Conservation (phyloP, 1,284 basidiomycete genomes). For the Phlebopus sp. region DNA sequence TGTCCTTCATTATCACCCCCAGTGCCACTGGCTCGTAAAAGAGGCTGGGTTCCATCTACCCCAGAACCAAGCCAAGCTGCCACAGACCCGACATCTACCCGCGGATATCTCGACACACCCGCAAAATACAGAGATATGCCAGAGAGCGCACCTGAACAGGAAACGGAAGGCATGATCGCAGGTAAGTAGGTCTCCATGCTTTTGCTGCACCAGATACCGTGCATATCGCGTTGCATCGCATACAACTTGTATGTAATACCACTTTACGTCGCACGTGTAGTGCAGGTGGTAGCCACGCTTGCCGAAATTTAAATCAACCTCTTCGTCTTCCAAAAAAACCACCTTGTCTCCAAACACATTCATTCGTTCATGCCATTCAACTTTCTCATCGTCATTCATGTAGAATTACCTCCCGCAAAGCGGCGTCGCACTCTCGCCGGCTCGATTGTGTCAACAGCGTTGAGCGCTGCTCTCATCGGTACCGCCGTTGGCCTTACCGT, state of each 20-base stretch:
- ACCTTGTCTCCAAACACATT: conserved; percentile 9
- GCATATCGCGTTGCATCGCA: background rate
- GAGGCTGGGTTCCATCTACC: conserved; percentile 66
- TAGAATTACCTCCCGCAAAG: conserved; percentile 57
- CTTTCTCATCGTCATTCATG: conserved; percentile 36
- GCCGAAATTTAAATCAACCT: conserved; percentile 9
- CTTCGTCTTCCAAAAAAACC: conserved; percentile 3
- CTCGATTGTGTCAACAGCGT: conserved; percentile 73
- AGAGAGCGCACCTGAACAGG: conserved; percentile 31
- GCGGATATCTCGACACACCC: conserved; percentile 64
- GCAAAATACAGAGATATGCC: conserved; percentile 58
- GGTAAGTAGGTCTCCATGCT: conserved; percentile 37
- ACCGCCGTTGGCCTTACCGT: conserved; percentile 80
- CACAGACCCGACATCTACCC: conserved; percentile 49
- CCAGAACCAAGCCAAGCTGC: conserved; percentile 52
- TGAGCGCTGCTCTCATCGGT: conserved; percentile 77
- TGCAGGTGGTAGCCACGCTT: conserved; percentile 8
- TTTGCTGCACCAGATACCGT: conserved; percentile 2
- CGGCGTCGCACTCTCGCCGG: conserved; percentile 68
- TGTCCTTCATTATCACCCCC: conserved; percentile 29
- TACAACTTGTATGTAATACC: conserved; percentile 23
- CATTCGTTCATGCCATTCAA: conserved; percentile 32
- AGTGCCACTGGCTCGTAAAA: conserved; percentile 49
- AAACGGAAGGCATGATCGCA: conserved; percentile 45
- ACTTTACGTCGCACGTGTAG: conserved; percentile 24